Evolutionary conservation across 2,329 filamentous ascomycete species (phyloP).

Genomic region (Teratosphaeria destructans): DNA sequence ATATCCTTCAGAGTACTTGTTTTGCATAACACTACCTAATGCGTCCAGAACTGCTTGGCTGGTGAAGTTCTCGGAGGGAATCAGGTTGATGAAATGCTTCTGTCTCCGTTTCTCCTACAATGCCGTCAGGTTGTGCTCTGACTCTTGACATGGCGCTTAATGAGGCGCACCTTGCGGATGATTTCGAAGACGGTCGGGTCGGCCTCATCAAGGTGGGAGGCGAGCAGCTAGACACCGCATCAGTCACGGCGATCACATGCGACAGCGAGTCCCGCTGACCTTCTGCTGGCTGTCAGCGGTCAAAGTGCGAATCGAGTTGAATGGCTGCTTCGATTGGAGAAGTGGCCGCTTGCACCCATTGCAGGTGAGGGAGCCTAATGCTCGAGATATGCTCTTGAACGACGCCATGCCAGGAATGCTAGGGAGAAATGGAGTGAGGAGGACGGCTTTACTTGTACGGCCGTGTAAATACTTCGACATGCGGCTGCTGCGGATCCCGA

Average conservation of each 20-base stretch:
- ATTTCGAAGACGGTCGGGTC: conserved; percentile 83
- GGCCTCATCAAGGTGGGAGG: conserved; percentile 67
- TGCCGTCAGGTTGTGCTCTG: conserved; percentile 5
- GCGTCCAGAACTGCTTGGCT: conserved; percentile 88
- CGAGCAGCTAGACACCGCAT: conserved; percentile 54
- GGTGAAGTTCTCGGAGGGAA: conserved; percentile 92
- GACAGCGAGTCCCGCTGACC: conserved; percentile 19
- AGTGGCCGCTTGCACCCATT: conserved; percentile 21
- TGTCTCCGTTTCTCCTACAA: conserved; percentile 77
- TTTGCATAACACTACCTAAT: conserved; percentile 89
- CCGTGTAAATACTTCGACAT: neutral
- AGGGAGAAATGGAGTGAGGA: neutral
- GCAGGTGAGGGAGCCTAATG: conserved; percentile 28
- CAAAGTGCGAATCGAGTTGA: conserved; percentile 28
- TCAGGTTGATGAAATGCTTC: conserved; percentile 97
- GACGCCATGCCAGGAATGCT: conserved; percentile 28
- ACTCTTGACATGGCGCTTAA: neutral
- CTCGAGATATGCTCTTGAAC: conserved; percentile 29
- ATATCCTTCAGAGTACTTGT: conserved; percentile 98
- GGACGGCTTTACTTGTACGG: neutral
- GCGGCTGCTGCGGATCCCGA: neutral
- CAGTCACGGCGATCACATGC: conserved; percentile 3
- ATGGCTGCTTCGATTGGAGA: conserved; percentile 18
- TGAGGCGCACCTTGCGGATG: conserved; percentile 64
- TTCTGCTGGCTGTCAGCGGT: conserved; percentile 39